Evolutionary conservation across 352 stramenopile species (phyloP), one percentile per base, ranked within the genome.

Genomic region (Phytophthora quininea): DNA sequence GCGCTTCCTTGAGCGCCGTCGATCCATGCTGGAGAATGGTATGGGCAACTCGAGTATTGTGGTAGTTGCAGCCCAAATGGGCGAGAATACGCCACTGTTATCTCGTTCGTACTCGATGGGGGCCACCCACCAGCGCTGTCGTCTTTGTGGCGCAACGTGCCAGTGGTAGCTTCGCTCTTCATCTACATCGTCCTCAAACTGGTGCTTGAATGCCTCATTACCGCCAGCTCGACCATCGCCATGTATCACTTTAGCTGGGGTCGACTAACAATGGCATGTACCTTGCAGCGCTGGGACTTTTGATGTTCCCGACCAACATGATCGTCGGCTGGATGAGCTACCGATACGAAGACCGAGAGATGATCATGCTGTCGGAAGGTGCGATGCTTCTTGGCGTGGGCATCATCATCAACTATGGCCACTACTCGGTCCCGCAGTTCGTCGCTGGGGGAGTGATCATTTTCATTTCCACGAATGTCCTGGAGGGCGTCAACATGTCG

Each of bases 111-210:
- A 35, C 0, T 74, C 65, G 24, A 68, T 73, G 45, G 32, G 46
- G 19, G 56, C 50, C 55, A n/a, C 9, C 50, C 62, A 4, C 64
- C 73, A 8, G 64, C 74, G 14, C 60, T 95, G 15, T 89, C 69
- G 12, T 91, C 85, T 51, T 70, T 95, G 27, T 86, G 83, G 82
- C 57, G 67, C 32, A 95, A 95, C 58, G 78, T 93, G 3, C 87
- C 87, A 0, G 87, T 95, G 9, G 80, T 95, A 35, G 82, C 76
- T 15, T 87, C 85, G 52, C 80, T 95, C 19, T 68, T 90, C 45
- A 90, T 98, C 54, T 97, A 98, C 64, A 90, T 97, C 68, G 77
- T 98, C 58, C 82, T 98, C 43, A 98, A 98, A 77, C 74, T 96
- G 55, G 86, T 97, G 45, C 72, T 97, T 33, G 94, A 98, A 73